Percentiles rank a stretch among this genome's conserved stretches.
phyloP scores from a whole-genome alignment of 495 filamentous ascomycete species.

The Podospora bellae-mahoneyi region DNA sequence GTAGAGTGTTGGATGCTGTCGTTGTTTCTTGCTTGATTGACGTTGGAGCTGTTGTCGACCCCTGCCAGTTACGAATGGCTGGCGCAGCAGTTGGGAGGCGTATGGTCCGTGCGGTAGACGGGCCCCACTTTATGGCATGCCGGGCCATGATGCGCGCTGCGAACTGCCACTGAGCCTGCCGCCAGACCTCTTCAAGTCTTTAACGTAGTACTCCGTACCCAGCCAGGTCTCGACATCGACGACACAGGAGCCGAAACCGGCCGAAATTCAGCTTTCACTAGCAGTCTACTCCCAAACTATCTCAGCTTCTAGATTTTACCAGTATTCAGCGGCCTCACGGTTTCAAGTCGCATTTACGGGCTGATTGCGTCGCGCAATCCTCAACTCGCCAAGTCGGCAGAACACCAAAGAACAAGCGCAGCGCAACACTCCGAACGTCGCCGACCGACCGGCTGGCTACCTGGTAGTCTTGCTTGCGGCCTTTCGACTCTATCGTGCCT shows the following conservation, averaged over 20 bases:
- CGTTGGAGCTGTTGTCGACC: slow-evolving; percentile 6
- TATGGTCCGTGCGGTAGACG: neutral
- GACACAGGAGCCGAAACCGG: neutral
- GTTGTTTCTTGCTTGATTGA: neutral
- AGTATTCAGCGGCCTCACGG: neutral
- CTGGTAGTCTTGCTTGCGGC: neutral
- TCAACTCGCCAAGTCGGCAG: neutral
- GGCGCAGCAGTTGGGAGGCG: slow-evolving; percentile 2
- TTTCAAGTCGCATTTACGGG: neutral
- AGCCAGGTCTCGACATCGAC: neutral
- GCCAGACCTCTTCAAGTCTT: neutral
- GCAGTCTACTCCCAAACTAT: neutral
- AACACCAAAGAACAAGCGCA: neutral
- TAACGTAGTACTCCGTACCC: no score
- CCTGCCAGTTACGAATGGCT: slow-evolving; percentile 9
- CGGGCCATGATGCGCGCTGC: neutral
- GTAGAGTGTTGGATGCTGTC: neutral
- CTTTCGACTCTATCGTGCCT: neutral
- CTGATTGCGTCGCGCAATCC: neutral
- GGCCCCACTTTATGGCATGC: neutral
- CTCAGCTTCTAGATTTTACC: no score
- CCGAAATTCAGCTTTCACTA: neutral
- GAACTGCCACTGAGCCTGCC: neutral
- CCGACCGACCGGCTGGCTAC: neutral
- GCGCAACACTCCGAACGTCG: neutral